phyloP scores from a whole-genome alignment of 192 early-diverging fungal species.

The Coemansia umbellata region DNA sequence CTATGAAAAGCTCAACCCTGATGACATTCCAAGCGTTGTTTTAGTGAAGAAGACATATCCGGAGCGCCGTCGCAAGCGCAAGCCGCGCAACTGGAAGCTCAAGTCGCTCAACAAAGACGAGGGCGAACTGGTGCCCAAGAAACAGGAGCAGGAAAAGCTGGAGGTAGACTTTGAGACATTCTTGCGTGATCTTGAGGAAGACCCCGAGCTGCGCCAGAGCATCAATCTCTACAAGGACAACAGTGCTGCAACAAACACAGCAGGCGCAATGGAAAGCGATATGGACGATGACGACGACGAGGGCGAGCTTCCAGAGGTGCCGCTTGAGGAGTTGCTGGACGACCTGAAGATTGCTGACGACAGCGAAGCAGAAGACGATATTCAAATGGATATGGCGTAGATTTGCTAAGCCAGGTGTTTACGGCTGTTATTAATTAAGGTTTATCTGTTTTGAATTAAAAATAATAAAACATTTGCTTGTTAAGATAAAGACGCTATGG shows the following conservation, averaged over 20 bases:
- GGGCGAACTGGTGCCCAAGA: slow-evolving; percentile 74
- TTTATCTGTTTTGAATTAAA: no score
- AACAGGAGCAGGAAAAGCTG: slow-evolving; percentile 70
- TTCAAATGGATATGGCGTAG: slow-evolving; percentile 21
- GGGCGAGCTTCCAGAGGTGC: slow-evolving; percentile 90
- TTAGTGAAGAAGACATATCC: slow-evolving; percentile 92
- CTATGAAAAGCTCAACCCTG: slow-evolving; percentile 68
- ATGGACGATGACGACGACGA: slow-evolving; percentile 54
- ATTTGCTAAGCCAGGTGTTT: neutral
- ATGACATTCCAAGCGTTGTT: slow-evolving; percentile 80
- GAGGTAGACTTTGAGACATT: slow-evolving; percentile 94
- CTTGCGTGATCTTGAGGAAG: slow-evolving; percentile 97
- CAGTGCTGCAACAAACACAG: neutral
- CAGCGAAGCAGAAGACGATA: slow-evolving; percentile 43
- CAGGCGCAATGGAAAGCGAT: slow-evolving; percentile 19
- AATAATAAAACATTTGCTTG: no score
- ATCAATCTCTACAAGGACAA: slow-evolving; percentile 87
- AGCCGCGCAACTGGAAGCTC: slow-evolving; percentile 87
- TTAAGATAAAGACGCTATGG: no score
- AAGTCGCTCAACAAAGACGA: slow-evolving; percentile 83
- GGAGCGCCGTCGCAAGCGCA: slow-evolving; percentile 80
- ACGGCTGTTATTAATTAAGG: no score
- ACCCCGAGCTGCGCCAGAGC: slow-evolving; percentile 90
- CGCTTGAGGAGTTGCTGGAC: slow-evolving; percentile 89
- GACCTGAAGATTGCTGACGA: slow-evolving; percentile 76